Conservation (phyloP, 768 basidiomycete species). For the Rhizopogon roseolus region DNA sequence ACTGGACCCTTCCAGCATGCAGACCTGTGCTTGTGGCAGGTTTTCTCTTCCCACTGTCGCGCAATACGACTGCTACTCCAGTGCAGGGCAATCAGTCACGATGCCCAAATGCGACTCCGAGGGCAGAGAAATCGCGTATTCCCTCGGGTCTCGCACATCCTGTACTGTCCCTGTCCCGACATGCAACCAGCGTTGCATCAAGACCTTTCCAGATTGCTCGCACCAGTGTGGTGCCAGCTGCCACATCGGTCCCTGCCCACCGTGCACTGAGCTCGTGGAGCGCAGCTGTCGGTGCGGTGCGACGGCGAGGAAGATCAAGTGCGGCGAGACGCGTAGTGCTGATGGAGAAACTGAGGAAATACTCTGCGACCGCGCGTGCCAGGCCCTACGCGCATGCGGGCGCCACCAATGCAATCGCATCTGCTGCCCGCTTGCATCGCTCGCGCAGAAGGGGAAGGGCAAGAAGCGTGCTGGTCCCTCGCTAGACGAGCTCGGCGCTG, state of each 20-base stretch:
- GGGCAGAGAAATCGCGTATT: slow-evolving; percentile 6
- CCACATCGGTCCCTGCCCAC: slow-evolving; percentile 76
- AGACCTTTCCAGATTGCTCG: slow-evolving; percentile 56
- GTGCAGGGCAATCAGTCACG: neutral
- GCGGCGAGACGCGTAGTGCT: slow-evolving; percentile 34
- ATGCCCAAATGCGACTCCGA: slow-evolving; percentile 5
- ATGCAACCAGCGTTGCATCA: slow-evolving; percentile 66
- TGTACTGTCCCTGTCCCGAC: slow-evolving; percentile 82
- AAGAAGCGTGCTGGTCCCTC: slow-evolving; percentile 45
- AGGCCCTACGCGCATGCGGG: slow-evolving; percentile 76
- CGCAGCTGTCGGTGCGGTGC: slow-evolving; percentile 86
- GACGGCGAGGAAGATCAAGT: slow-evolving; percentile 48
- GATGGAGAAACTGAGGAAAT: slow-evolving; percentile 55
- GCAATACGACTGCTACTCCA: slow-evolving; percentile 1
- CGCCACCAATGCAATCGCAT: slow-evolving; percentile 78
- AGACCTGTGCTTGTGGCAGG: slow-evolving; percentile 82
- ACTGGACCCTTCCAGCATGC: slow-evolving; percentile 59
- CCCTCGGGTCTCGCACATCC: slow-evolving; percentile 37
- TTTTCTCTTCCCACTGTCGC: slow-evolving; percentile 37
- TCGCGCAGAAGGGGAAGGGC: slow-evolving; percentile 57
- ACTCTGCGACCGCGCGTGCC: slow-evolving; percentile 77
- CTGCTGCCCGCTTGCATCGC: slow-evolving; percentile 85
- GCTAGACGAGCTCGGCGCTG: slow-evolving; percentile 41
- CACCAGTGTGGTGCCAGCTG: slow-evolving; percentile 72
- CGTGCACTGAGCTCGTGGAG: slow-evolving; percentile 65